Percentiles rank a stretch among this genome's conserved stretches.
Evolutionary conservation across 495 filamentous ascomycete genomes (phyloP).

Genomic region (Lichina pygmaea): DNA sequence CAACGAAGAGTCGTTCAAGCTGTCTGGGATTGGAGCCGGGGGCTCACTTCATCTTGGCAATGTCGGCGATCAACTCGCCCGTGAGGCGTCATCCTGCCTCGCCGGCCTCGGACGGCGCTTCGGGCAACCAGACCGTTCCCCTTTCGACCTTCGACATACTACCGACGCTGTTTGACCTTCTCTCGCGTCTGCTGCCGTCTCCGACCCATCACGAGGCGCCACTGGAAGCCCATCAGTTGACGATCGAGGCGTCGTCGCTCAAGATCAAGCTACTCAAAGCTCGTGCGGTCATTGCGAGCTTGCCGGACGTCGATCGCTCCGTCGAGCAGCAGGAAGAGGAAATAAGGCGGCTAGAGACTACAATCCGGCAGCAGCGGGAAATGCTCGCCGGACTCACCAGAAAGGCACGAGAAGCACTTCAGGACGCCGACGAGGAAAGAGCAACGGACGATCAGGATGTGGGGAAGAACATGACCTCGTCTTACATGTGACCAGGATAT

Average conservation of each 20-base stretch:
- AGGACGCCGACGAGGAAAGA: no score
- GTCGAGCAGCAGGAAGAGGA: slow-evolving; percentile 57
- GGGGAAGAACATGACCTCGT: no score
- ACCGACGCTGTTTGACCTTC: slow-evolving; percentile 50
- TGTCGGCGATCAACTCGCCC: slow-evolving; percentile 10
- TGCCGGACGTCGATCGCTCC: slow-evolving; percentile 51
- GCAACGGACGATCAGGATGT: no score
- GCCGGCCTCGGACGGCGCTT: background rate
- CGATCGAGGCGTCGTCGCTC: slow-evolving; percentile 28
- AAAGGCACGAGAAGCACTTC: background rate
- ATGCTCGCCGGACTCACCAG: slow-evolving; percentile 5
- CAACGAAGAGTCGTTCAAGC: no score
- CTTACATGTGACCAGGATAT: no score
- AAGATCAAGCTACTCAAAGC: slow-evolving; percentile 63
- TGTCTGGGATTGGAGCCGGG: no score
- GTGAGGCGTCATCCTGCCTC: background rate
- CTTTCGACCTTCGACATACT: slow-evolving; percentile 55
- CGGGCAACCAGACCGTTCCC: slow-evolving; percentile 8
- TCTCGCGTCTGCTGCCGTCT: slow-evolving; percentile 37
- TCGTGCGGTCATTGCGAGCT: slow-evolving; percentile 29
- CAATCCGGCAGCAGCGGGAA: slow-evolving; percentile 10
- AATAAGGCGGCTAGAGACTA: slow-evolving; percentile 44
- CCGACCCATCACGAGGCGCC: slow-evolving; percentile 7
- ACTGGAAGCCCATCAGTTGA: slow-evolving; percentile 5
- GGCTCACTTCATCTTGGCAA: background rate